Base-by-base conservation (phyloP, 805 yeast genomes). In the Saturnispora zaruensis region DNA sequence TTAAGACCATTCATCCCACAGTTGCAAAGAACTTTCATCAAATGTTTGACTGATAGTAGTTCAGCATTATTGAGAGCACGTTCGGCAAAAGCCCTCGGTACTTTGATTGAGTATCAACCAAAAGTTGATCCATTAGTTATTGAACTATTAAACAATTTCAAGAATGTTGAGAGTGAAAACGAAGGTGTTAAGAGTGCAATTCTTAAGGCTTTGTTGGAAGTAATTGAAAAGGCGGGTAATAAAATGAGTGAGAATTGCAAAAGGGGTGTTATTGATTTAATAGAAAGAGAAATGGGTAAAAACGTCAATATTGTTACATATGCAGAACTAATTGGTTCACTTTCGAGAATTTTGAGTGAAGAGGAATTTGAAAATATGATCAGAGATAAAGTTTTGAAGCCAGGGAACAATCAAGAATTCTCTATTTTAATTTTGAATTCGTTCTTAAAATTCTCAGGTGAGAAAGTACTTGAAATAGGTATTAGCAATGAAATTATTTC, bases 1-100 rank as follows among this genome's bases (percentile, higher is more conserved):
- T 75, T 93, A 66, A 79, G 91, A 61, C 99, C 99, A 14, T 93
- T 93, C 66, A 80, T 93, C 67, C 99, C 99, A 7, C 99, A 93
- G 71, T 75, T 93, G 57, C 99, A 93, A 70, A 79, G 99, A 64
- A 93, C 99, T 1, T 93, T 93, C 70, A 96, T 91, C 40, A 85
- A 95, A 64, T 86, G 96, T 2, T 72, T 93, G 56, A 77, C 87
- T 46, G 99, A 93, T 68, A 73, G 85, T 2, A 60, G 77, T 2
- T 85, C 82, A 59, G 95, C 84, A 46, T 67, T 76, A 7, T 72
- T 93, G 60, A 77, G 98, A 56, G 66, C 79, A 6, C 78, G 95
- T 54, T 96, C 99, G 13, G 97, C 96, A 26, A 77, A 75, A 55
- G 97, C 96, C 0, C 71, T 93, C 57, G 96, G 96, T 47, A 79